Evolutionary conservation across 345 rosid genomes (phyloP), one percentile per base, ranked within the genome.

Genomic region (Acer negundo): DNA sequence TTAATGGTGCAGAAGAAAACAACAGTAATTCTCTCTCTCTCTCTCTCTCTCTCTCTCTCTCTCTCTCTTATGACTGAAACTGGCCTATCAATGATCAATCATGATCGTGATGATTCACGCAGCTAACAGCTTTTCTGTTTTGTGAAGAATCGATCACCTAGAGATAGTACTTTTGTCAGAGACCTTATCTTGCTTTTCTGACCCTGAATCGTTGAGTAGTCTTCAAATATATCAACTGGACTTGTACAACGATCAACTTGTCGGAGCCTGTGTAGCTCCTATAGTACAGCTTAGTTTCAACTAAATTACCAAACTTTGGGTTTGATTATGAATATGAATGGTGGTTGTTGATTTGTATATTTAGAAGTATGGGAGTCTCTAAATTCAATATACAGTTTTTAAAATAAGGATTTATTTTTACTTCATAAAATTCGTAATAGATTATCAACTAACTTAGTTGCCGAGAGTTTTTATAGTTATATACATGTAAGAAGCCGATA

Each of bases 81-180:
- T 62, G 44, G 19, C 26, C 28, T n/a, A 4, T 66, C 47, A 2
- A 17, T 31, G 35, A 31, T 42, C 69, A 62, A 62, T 55, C 53
- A 76, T 64, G 75, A 72, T 53, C 72, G 72, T 8, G 82, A 75
- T 75, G 78, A 79, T 69, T 75, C 82, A 75, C 16, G 38, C 5
- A 24, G 26, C 19, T 10, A 47, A 4, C 82, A 74, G 72, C 78
- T 74, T 62, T 78, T 72, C 53, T 35, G 11, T 28, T 23, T 69
- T 73, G 67, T 77, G 75, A 77, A 67, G 51, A 68, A 35, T 35
- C 38, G 38, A 71, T 69, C 24, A 59, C 77, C 70, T 26, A 68
- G 77, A 69, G 47, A 44, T n/a, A 23, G 72, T 75, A 83, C 77
- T 64, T 76, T 63, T 67, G 59, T 56, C 79, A 9, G 62, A 62